phyloP scores from a whole-genome alignment of 805 yeast species.

The Torulaspora franciscae region DNA sequence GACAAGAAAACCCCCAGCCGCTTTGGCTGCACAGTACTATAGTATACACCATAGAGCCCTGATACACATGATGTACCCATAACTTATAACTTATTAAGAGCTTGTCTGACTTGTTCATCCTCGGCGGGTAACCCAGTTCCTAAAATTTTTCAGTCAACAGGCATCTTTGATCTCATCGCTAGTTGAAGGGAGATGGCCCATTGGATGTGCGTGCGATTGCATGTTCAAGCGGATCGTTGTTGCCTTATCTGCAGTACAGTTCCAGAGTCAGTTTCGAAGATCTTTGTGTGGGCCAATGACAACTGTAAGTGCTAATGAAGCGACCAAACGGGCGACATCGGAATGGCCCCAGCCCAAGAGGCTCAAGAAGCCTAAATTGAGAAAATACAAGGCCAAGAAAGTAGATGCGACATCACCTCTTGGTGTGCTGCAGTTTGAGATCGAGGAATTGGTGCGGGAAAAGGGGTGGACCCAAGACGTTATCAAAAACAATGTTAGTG shows the following conservation, averaged over 20 bases:
- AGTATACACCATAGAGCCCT: background rate
- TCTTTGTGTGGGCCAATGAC: constrained; percentile 1
- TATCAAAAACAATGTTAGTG: constrained; percentile 60
- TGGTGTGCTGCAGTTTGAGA: constrained; percentile 75
- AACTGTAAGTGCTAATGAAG: background rate
- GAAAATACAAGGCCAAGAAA: constrained; percentile 57
- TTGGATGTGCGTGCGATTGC: background rate
- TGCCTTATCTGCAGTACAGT: background rate
- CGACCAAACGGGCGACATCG: constrained; percentile 9
- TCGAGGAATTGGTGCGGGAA: constrained; percentile 49
- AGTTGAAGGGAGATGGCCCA: background rate
- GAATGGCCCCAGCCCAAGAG: constrained; percentile 8
- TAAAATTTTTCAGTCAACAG: constrained; percentile 1
- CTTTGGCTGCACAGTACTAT: background rate
- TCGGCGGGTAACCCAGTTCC: constrained; percentile 2
- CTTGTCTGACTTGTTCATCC: background rate
- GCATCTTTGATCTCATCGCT: constrained; percentile 7
- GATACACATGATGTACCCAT: background rate
- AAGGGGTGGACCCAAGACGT: constrained; percentile 42
- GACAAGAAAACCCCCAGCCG: constrained; percentile 5
- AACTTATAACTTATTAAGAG: background rate
- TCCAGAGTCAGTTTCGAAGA: background rate
- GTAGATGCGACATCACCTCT: constrained; percentile 73
- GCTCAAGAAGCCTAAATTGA: constrained; percentile 38
- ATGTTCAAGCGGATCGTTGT: background rate